Evolutionary conservation across 2,329 filamentous ascomycete species (phyloP).

Genomic region (Penicillium polonicum): DNA sequence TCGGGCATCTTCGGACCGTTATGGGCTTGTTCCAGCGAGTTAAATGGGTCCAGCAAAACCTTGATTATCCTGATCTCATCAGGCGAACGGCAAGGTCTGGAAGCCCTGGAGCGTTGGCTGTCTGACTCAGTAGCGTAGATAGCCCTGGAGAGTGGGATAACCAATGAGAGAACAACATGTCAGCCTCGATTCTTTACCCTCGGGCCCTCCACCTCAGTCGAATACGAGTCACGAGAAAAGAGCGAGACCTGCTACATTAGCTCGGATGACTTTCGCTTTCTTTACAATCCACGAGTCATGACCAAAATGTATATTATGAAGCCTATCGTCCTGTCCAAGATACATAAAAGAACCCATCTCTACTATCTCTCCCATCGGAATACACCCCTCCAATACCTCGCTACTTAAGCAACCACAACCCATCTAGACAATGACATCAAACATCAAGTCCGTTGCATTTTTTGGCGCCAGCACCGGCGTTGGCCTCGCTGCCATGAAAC

Average conservation of each 20-base stretch:
- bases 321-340: not conserved
- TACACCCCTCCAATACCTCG: not conserved
- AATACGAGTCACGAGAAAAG: constrained; percentile 2
- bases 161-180: constrained; percentile 2
- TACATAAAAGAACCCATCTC: not conserved
- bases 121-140: not conserved
- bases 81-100: not conserved
- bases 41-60: not conserved
- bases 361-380: not conserved
- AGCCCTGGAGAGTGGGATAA: not conserved
- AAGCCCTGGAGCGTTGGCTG: not conserved
- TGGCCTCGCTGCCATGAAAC: constrained; percentile 45
- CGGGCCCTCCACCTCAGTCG: not conserved
- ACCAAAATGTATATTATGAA: constrained; percentile 1
- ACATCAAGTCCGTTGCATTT: constrained; percentile 44
- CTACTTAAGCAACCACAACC: not conserved
- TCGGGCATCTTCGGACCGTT: not conserved
- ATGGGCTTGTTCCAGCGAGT: not conserved
- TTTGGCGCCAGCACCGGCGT: constrained; percentile 55
- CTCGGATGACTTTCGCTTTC: not conserved
- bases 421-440: constrained; percentile 8
- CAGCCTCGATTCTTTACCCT: not conserved
- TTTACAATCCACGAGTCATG: not conserved
- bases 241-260: not conserved
- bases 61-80: not conserved